Evolutionary conservation across 305 asterid species (phyloP), one percentile per base, ranked within the genome.

Genomic region (Fraxinus sp.): DNA sequence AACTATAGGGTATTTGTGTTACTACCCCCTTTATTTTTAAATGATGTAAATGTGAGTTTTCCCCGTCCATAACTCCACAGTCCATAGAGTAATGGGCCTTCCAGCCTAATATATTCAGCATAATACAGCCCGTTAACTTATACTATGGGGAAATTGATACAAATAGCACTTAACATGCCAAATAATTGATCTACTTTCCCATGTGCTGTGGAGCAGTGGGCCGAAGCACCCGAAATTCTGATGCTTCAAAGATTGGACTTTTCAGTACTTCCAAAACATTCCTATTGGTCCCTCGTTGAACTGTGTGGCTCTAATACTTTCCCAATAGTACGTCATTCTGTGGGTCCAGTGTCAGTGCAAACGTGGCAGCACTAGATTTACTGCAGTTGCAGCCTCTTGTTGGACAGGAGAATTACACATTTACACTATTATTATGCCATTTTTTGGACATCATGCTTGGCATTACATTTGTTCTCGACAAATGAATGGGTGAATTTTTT

Each of bases 261-360:
- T 39, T 82, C 59, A 44, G 59, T 77, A 64, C 73, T 77, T 77
- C 81, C 84, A 64, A 77, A 26, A 62, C 78, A 35, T 72, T 36
- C 7, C 32, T 10, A 13, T 24, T 55, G 59, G 83, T 49, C 83
- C 41, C 62, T 5, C 71, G 24, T 62, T 22, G 30, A 20, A 22
- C 32, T 62, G 11, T 74, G 79, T 52, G 79, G 84, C 64, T 81
- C 32, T 62, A 62, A 20, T 62, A 62, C 4, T 6, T 22, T 24
- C 33, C 11, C 5, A 20, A 14, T 7, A 18, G 32, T 7, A 20
- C 46, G 46, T 39, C 46, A 39, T 39, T 39, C 46, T 39, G 46
- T 39, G 46, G 46, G 46, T 39, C 46, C 41, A 1, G 30, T 1
- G 11, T 0, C 4, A 7, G 13, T 18, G 68, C 5, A n/a, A 57